Percentiles rank a stretch among this genome's conserved stretches.
phyloP scores from a whole-genome alignment of 2,329 filamentous ascomycete genomes.

The Phaeosphaeriaceae sp. region DNA sequence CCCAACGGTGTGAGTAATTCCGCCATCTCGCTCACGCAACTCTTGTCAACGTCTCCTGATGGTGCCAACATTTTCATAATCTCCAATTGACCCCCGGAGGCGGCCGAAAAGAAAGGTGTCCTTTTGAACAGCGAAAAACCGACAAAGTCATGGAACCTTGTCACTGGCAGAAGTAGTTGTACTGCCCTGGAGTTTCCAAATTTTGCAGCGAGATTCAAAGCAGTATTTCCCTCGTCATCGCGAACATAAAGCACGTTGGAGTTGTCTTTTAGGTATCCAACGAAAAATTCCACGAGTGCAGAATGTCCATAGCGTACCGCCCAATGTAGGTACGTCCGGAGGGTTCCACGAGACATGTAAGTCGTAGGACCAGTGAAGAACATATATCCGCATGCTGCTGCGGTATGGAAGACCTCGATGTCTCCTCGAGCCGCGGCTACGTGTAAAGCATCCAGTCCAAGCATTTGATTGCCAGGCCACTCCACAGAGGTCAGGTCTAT shows the following conservation, averaged over 20 bases:
- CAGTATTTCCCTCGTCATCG: not conserved
- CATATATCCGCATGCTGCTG: not conserved
- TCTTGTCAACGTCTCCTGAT: not conserved
- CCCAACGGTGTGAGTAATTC: not conserved
- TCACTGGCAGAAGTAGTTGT: no score
- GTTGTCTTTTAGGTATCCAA: not conserved
- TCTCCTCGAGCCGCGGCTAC: not conserved
- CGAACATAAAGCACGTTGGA: not conserved
- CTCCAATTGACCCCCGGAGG: not conserved
- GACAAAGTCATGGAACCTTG: no score
- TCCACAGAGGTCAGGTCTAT: not conserved
- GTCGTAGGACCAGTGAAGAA: no score
- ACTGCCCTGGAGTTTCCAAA: not conserved
- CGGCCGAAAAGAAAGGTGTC: not conserved
- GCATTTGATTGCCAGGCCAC: not conserved
- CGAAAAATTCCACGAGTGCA: not conserved
- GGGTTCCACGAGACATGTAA: no score
- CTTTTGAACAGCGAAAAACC: no score
- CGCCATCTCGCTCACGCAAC: not conserved
- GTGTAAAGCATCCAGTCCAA: not conserved
- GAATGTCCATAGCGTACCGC: conserved; percentile 3
- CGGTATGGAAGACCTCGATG: not conserved
- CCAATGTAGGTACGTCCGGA: conserved; percentile 6
- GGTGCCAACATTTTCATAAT: not conserved
- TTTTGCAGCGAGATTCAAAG: not conserved